These are phyloP conservation scores for Metarhizium sp. DNA, from an alignment of 2,329 filamentous ascomycete genomes.

Conservation along the genomic window DNA sequence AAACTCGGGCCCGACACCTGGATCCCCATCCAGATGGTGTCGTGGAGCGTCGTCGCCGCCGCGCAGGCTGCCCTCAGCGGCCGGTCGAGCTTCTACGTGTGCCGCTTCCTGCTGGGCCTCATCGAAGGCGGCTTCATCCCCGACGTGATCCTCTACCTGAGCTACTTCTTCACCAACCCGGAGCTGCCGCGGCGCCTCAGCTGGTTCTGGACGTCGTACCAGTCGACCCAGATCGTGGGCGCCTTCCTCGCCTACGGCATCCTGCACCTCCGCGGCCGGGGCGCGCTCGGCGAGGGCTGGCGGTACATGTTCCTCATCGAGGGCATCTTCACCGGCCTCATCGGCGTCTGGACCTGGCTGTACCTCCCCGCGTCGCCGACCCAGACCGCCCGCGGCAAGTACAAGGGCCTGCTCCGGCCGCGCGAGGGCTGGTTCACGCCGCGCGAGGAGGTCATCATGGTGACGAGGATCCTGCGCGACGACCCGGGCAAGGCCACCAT, in stretches of 20 bases:
- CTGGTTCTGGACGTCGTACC: conserved; percentile 21
- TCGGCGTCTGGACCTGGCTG: conserved; percentile 6
- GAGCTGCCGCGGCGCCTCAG: conserved; percentile 19
- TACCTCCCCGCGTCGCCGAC: conserved; percentile 6
- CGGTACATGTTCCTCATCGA: conserved; percentile 6
- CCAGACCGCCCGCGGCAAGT: conserved; percentile 6
- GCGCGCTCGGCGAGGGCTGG: conserved; percentile 3
- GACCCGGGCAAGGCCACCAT: conserved; percentile 44
- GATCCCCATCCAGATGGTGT: conserved; percentile 35
- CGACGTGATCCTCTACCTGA: conserved; percentile 21
- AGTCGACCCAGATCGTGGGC: conserved; percentile 16
- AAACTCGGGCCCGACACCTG: conserved; percentile 39
- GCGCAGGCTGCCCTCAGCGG: conserved; percentile 21
- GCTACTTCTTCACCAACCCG: conserved; percentile 22
- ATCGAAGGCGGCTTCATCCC: conserved; percentile 54
- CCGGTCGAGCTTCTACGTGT: conserved; percentile 20
- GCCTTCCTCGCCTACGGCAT: conserved; percentile 18
- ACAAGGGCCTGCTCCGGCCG: conserved; percentile 9
- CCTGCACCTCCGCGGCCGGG: conserved; percentile 11
- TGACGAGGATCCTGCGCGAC: conserved; percentile 47
- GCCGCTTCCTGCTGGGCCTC: conserved; percentile 31
- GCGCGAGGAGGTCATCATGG: conserved; percentile 43
- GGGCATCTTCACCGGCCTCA: conserved; percentile 4
- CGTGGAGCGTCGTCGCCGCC: conserved; percentile 24
- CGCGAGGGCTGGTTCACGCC: conserved; percentile 47